Base-by-base conservation (phyloP, 169 alveolate species). In the Plasmodium gonderi region DNA sequence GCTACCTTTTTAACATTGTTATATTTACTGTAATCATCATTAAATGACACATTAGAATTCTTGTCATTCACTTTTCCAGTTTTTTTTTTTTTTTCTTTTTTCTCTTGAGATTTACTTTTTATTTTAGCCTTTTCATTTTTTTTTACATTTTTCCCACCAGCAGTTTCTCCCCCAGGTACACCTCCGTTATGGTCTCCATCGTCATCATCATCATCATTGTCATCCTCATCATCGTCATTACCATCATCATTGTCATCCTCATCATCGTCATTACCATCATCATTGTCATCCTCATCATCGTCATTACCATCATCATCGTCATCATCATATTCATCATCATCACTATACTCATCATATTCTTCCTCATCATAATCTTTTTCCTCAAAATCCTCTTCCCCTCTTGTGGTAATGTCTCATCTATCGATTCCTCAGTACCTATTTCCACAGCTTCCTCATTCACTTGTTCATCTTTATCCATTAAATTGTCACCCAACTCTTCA, bases 361-460 rank as follows among this genome's bases (percentile, higher is more conserved):
- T 42, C 51, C 9, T 9, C 51, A 42, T 42, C 51, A 42, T 42
- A 4, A 9, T 42, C 51, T 4, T 42, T 9, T 9, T 42, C 51
- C 51, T 42, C 51, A 9, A 6, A 4, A 6, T 42, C 51, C 51
- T 42, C 51, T 42, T 9, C 65, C 69, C n/a, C 6, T 14, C n/a
- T 54, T 5, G 7, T 31, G 31, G 31, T 31, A 6, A 11, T 67
- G 44, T 9, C 9, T 42, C 51, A 42, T n/a, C 51, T 6, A 42
- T 9, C 51, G 4, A 4, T 9, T 42, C 51, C 9, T 42, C 51
- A 42, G 14, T 9, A 4, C 51, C 51, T 4, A 6, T 6, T 9
- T 42, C 51, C 51, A 42, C 51, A 9, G 44, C 78, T 33, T 67
- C 78, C 78, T 67, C 80, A 0, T 74, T n/a, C 51, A 29, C 80